phyloP scores from a whole-genome alignment of 306 rosid species.

The Geum urbanum region DNA sequence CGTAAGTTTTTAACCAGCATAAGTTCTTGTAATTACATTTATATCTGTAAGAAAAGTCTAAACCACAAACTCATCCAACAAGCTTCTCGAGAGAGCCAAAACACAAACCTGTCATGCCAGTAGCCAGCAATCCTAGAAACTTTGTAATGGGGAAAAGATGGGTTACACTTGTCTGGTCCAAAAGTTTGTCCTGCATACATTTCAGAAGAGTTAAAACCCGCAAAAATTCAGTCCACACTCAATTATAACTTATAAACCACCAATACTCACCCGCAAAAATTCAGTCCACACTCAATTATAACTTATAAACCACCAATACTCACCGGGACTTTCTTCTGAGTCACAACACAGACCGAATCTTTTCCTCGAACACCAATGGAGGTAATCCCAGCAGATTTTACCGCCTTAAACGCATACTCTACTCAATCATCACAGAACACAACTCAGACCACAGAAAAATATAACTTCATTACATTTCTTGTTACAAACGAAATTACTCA shows the following conservation, averaged over 20 bases:
- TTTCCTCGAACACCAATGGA: conserved; percentile 92
- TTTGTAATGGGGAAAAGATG: conserved; percentile 90
- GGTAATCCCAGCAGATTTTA: conserved; percentile 87
- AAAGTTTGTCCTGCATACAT: conserved; percentile 80
- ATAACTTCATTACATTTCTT: too few species aligned
- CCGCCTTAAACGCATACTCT: conserved; percentile 99
- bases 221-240: conserved; percentile 10
- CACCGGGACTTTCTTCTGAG: conserved; percentile 98
- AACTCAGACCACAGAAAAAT: too few species aligned
- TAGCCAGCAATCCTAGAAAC: conserved; percentile 89
- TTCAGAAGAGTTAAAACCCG: conserved; percentile 15
- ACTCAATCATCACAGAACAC: conserved; percentile 28
- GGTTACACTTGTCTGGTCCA: conserved; percentile 93
- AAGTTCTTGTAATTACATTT: background rate
- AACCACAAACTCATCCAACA: background rate
- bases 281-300: background rate
- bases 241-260: background rate
- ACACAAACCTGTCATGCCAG: conserved; percentile 84
- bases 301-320: conserved; percentile 30
- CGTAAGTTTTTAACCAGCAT: background rate
- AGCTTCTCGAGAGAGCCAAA: conserved; percentile 2
- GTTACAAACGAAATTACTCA: background rate
- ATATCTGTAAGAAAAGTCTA: background rate
- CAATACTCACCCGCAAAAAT: conserved; percentile 47
- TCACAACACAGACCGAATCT: conserved; percentile 93